A percentile compares a stretch with the other conserved stretches of the same genome.
Evolutionary conservation across 2,329 filamentous ascomycete genomes (phyloP).

Genomic region (Colletotrichum sp.): DNA sequence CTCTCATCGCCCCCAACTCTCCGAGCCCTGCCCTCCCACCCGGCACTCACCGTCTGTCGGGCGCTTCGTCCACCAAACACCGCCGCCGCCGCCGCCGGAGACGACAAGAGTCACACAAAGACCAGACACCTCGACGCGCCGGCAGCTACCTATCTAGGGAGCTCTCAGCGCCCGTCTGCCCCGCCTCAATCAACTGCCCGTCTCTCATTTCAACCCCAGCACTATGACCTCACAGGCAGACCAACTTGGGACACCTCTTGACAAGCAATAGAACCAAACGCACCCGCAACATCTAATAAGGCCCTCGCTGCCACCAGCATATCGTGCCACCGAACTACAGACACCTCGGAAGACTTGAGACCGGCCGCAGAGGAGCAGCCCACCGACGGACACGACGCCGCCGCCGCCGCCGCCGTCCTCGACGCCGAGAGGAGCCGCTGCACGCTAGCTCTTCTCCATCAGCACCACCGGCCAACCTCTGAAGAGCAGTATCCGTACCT

Average conservation of each 20-base stretch:
- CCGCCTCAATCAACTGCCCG: not conserved
- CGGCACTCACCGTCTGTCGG: not conserved
- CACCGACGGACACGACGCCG: not conserved
- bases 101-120: not conserved
- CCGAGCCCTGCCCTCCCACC: not conserved
- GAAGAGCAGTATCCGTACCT: not conserved
- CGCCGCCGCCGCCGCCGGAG: not conserved
- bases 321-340: not conserved
- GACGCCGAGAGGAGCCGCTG: not conserved
- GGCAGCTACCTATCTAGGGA: not conserved
- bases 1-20: not conserved
- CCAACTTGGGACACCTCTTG: not conserved
- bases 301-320: not conserved
- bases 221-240: constrained; percentile 21
- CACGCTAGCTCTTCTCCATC: not conserved
- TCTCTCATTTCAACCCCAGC: constrained; percentile 7
- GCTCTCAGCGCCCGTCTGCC: not conserved
- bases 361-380: constrained; percentile 13
- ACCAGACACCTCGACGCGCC: not conserved
- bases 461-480: not conserved
- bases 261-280: not conserved
- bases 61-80: constrained; percentile 16
- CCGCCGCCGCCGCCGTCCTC: not conserved
- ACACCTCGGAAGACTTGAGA: not conserved
- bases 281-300: not conserved